A percentile compares a stretch with the other conserved stretches of the same genome.
Conservation (phyloP, 352 stramenopile species). For the Albugo candida region DNA sequence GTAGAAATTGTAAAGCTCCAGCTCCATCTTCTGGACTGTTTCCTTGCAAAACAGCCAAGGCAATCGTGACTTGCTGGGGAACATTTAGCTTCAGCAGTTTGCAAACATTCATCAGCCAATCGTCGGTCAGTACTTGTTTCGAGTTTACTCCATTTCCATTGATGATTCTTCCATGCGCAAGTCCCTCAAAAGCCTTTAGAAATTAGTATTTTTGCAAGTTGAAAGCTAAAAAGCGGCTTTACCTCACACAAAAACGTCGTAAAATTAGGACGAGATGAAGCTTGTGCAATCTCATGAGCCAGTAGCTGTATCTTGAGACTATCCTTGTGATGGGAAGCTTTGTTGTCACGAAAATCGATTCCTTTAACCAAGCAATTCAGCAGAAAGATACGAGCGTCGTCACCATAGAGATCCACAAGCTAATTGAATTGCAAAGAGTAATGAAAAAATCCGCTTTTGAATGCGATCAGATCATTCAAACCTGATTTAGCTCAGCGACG, state of each 20-base stretch:
- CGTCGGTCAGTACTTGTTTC: slow-evolving; percentile 34
- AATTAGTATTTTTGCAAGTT: neutral
- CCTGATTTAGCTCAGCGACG: slow-evolving; percentile 84
- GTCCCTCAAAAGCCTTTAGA: slow-evolving; percentile 43
- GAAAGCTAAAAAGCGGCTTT: neutral
- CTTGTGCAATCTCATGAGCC: slow-evolving; percentile 77
- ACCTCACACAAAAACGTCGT: slow-evolving; percentile 78
- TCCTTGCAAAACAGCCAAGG: slow-evolving; percentile 57
- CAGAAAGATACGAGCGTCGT: slow-evolving; percentile 81
- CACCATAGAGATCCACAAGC: slow-evolving; percentile 81
- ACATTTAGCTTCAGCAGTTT: slow-evolving; percentile 69
- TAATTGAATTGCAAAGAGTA: slow-evolving; percentile 7
- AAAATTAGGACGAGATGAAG: slow-evolving; percentile 76
- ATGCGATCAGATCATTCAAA: slow-evolving; percentile 10
- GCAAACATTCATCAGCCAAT: slow-evolving; percentile 62
- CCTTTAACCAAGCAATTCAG: slow-evolving; percentile 82
- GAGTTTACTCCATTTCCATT: slow-evolving; percentile 13
- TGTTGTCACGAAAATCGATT: slow-evolving; percentile 77
- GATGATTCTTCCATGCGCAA: slow-evolving; percentile 6
- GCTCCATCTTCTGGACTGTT: slow-evolving; percentile 31
- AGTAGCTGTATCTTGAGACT: slow-evolving; percentile 80
- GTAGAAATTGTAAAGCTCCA: slow-evolving; percentile 58
- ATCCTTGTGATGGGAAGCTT: slow-evolving; percentile 47
- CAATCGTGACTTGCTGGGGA: slow-evolving; percentile 70
- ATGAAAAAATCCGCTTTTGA: neutral